Evolutionary conservation across 352 stramenopile species (phyloP), one percentile per base, ranked within the genome.

Genomic region (Elongisporangium anandrum): DNA sequence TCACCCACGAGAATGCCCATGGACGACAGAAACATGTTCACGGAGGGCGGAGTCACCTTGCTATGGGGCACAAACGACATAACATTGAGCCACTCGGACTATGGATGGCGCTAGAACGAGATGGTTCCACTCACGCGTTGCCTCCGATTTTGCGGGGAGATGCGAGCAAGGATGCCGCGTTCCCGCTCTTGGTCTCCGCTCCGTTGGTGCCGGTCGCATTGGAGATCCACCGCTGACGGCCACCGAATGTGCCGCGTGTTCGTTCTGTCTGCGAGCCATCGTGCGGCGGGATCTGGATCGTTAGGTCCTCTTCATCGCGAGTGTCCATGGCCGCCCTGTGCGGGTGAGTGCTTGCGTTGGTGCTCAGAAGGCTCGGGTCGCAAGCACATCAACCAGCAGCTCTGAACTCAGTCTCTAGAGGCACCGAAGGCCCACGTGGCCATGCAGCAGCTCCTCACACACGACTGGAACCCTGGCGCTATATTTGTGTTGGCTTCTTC

Each of bases 181-280:
- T 66, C 2, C 64, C 61, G 24, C 38, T 62, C 48, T 81, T 85
- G 13, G 72, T 66, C 58, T 87, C 79, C 4, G 64, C 61, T 3
- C 50, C 67, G 39, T 52, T 71, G 1, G 20, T 54, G 16, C 50
- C 53, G 16, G 50, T 61, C 12, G 52, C 68, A 13, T 66, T 69
- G 0, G 75, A 85, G 24, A 92, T 63, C 83, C 83, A 92, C n/a
- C 83, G 75, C 67, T 92, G 83, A 0, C 83, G 70, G 7, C 83
- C 83, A 9, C 83, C 83, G 57, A 83, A 92, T 13, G 83, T 90
- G 19, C 81, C 83, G 8, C 73, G 68, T 4, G 78, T 78, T 20
- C 83, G 81, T 55, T 92, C 81, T 0, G 81, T 90, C 65, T 90
- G 79, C 16, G 79, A 88, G 8, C 80, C 81, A 65, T 92, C 83